Conservation (phyloP, 1,284 basidiomycete genomes). For the Clitocybe nebularis region DNA sequence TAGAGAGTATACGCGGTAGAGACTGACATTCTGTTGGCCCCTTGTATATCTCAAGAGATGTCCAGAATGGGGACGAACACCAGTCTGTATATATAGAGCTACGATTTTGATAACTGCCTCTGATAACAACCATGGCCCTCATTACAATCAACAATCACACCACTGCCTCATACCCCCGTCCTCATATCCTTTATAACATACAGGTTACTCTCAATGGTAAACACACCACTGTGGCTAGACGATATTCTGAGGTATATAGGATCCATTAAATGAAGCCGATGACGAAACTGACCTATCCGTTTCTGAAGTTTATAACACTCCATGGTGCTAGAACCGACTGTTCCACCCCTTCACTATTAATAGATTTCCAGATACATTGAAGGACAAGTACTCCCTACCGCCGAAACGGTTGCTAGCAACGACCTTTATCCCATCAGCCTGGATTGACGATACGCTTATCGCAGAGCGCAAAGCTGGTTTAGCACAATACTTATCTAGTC, state of each 20-base stretch:
- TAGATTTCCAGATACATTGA: constrained; percentile 17
- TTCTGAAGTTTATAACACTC: constrained; percentile 15
- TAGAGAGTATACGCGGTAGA: no score
- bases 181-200: constrained; percentile 35
- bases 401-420: constrained; percentile 43
- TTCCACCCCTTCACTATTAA: neutral
- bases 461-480: constrained; percentile 42
- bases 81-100: no score
- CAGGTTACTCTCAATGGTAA: constrained; percentile 22
- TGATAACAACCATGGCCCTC: constrained; percentile 18
- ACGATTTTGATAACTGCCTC: no score
- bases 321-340: constrained; percentile 13
- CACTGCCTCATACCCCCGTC: constrained; percentile 31
- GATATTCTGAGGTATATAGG: constrained; percentile 35
- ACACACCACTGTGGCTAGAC: constrained; percentile 19
- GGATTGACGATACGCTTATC: constrained; percentile 43
- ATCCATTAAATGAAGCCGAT: no score
- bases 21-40: no score
- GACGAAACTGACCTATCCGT: neutral
- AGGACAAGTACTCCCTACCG: constrained; percentile 31
- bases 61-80: no score
- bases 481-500: constrained; percentile 31
- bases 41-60: no score
- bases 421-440: constrained; percentile 41
- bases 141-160: constrained; percentile 18